Evolutionary conservation across 2,329 filamentous ascomycete species (phyloP).

Genomic region (Xylariaceae sp.): DNA sequence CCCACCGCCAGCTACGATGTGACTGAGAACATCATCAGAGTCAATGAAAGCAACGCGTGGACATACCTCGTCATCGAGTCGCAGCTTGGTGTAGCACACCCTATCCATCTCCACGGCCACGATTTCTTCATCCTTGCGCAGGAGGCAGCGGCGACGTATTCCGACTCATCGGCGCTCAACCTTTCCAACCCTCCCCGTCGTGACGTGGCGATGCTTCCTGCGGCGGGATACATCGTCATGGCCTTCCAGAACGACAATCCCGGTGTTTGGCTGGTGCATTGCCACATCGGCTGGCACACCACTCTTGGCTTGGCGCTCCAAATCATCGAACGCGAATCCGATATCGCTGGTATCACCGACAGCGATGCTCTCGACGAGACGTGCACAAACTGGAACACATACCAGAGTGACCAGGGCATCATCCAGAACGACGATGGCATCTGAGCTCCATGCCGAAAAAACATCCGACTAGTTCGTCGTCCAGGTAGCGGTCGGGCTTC

Average conservation of each 20-base stretch:
- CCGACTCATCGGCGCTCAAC: slow-evolving; percentile 31
- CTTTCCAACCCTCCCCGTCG: slow-evolving; percentile 46
- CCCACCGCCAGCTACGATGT: slow-evolving; percentile 23
- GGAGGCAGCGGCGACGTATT: slow-evolving; percentile 28
- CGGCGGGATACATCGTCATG: slow-evolving; percentile 46
- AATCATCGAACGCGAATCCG: slow-evolving; percentile 41
- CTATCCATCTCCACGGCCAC: slow-evolving; percentile 45
- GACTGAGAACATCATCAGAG: slow-evolving; percentile 30
- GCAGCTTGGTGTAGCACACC: slow-evolving; percentile 31
- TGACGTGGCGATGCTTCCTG: slow-evolving; percentile 47
- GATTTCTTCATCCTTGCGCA: slow-evolving; percentile 41
- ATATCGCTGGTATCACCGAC: slow-evolving; percentile 30
- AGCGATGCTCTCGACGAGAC: slow-evolving; percentile 14
- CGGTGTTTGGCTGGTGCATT: slow-evolving; percentile 45
- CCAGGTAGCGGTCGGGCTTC: too few species aligned
- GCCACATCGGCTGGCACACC: slow-evolving; percentile 49
- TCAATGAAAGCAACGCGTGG: slow-evolving; percentile 34
- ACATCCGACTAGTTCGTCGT: not conserved
- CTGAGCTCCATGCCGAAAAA: slow-evolving; percentile 14
- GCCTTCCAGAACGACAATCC: slow-evolving; percentile 53
- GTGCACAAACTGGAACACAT: slow-evolving; percentile 31
- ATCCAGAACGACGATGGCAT: slow-evolving; percentile 35
- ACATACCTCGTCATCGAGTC: slow-evolving; percentile 36
- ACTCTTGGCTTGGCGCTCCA: slow-evolving; percentile 51
- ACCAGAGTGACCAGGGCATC: slow-evolving; percentile 23